phyloP scores from a whole-genome alignment of 192 early-diverging fungal genomes.

The Backusella mclennaniae region DNA sequence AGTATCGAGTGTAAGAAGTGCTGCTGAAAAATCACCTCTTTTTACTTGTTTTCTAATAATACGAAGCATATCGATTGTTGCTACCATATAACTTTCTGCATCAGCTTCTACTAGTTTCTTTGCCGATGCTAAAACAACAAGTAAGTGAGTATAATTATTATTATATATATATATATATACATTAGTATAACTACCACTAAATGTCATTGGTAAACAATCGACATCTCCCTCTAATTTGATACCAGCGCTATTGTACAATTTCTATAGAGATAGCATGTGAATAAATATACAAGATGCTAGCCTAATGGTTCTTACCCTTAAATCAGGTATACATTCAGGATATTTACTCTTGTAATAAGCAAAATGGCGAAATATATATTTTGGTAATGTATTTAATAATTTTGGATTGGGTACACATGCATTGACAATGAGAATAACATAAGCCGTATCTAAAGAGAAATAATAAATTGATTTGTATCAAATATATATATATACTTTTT shows the following conservation, averaged over 20 bases:
- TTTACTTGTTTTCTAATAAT: slow-evolving; percentile 11
- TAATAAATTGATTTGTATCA: neutral
- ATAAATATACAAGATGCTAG: neutral
- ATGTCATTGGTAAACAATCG: slow-evolving; percentile 17
- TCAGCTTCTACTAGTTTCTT: slow-evolving; percentile 14
- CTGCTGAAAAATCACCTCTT: slow-evolving; percentile 18
- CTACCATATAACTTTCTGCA: slow-evolving; percentile 26
- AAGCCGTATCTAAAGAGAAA: slow-evolving; percentile 60
- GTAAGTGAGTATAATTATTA: neutral
- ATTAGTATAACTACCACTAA: neutral
- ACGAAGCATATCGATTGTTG: slow-evolving; percentile 20
- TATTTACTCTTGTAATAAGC: slow-evolving; percentile 74
- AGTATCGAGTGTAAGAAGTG: slow-evolving; percentile 17
- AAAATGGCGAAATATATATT: slow-evolving; percentile 72
- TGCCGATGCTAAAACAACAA: neutral
- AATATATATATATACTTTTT: neutral
- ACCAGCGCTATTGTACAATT: slow-evolving; percentile 16
- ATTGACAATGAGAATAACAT: slow-evolving; percentile 80
- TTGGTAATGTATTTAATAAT: slow-evolving; percentile 61
- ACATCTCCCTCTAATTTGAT: slow-evolving; percentile 20
- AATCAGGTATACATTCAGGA: slow-evolving; percentile 63
- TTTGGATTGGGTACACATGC: slow-evolving; percentile 50
- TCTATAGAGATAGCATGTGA: neutral
- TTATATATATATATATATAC: neutral
- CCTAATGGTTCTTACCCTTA: slow-evolving; percentile 32